Conservation (phyloP, 108 stramenopile genomes). For the Tribonema minus region DNA sequence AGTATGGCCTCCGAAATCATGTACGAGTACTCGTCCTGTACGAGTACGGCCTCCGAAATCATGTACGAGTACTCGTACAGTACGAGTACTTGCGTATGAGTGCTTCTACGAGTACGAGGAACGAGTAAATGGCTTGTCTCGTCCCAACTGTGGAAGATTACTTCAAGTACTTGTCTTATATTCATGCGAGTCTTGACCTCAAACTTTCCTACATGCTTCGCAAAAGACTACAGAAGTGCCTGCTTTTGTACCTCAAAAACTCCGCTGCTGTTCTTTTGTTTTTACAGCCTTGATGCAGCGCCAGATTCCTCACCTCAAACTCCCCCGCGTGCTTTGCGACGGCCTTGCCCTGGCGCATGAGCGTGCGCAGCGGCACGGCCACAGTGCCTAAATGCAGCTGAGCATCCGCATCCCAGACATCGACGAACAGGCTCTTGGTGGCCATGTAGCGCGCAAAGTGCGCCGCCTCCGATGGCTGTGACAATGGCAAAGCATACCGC, state of each 20-base stretch:
- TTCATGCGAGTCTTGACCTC: too few species aligned
- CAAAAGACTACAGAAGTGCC: background rate
- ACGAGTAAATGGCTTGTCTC: too few species aligned
- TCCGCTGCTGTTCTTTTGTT: background rate
- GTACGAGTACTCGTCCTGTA: too few species aligned
- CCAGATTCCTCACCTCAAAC: slow-evolving; percentile 22
- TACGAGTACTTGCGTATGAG: too few species aligned
- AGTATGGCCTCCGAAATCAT: too few species aligned
- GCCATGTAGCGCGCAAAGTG: slow-evolving; percentile 54
- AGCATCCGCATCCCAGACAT: slow-evolving; percentile 63
- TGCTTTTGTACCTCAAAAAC: background rate
- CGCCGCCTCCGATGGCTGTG: slow-evolving; percentile 45
- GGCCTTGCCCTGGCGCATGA: slow-evolving; percentile 57
- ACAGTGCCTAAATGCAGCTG: slow-evolving; percentile 54
- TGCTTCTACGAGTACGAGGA: too few species aligned
- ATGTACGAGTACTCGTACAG: too few species aligned
- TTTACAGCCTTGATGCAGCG: background rate
- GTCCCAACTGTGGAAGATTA: too few species aligned
- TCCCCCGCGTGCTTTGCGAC: slow-evolving; percentile 51
- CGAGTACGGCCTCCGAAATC: too few species aligned
- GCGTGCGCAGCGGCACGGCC: slow-evolving; percentile 46
- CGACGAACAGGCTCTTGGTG: slow-evolving; percentile 47
- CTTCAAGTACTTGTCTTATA: too few species aligned
- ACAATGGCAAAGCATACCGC: background rate
- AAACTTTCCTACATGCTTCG: background rate